phyloP scores from a whole-genome alignment of 805 yeast genomes.

The Phaffomyces thermotolerans region DNA sequence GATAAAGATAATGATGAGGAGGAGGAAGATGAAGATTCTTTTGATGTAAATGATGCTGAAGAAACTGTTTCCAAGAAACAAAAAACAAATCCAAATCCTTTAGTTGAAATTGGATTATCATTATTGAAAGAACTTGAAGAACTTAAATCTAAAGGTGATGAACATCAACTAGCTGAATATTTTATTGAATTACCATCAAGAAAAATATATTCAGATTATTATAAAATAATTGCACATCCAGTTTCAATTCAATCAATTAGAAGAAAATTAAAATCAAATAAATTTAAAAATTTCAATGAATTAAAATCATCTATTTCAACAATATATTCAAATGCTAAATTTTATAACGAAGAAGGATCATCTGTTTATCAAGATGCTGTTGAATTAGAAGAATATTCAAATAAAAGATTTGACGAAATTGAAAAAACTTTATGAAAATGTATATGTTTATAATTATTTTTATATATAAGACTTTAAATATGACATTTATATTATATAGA shows the following conservation, averaged over 20 bases:
- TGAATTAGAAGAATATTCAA: slow-evolving; percentile 64
- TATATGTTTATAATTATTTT: too few species aligned
- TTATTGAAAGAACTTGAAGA: slow-evolving; percentile 38
- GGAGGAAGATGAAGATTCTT: slow-evolving; percentile 2
- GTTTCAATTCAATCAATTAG: slow-evolving; percentile 58
- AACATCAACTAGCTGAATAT: slow-evolving; percentile 40
- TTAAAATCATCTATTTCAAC: slow-evolving; percentile 55
- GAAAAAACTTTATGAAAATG: slow-evolving; percentile 8
- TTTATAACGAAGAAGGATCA: slow-evolving; percentile 88
- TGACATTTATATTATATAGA: too few species aligned
- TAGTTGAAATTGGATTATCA: slow-evolving; percentile 25
- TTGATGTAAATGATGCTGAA: slow-evolving; percentile 2
- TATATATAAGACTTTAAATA: too few species aligned
- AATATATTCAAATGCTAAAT: slow-evolving; percentile 80
- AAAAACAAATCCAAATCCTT: slow-evolving; percentile 19
- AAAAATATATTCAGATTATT: slow-evolving; percentile 80
- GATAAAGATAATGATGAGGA: neutral
- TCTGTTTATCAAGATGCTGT: slow-evolving; percentile 77
- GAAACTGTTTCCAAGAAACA: slow-evolving; percentile 16
- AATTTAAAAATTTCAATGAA: slow-evolving; percentile 38
- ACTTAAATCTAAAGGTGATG: slow-evolving; percentile 39
- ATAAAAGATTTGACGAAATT: slow-evolving; percentile 35
- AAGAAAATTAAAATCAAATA: slow-evolving; percentile 45
- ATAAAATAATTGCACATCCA: slow-evolving; percentile 46
- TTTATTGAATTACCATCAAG: slow-evolving; percentile 69